Percentiles rank a stretch among this genome's conserved stretches.
These are phyloP conservation scores for Oryza coarctata DNA, from an alignment of 176 grass and related monocot species.

Conservation along the genomic window DNA sequence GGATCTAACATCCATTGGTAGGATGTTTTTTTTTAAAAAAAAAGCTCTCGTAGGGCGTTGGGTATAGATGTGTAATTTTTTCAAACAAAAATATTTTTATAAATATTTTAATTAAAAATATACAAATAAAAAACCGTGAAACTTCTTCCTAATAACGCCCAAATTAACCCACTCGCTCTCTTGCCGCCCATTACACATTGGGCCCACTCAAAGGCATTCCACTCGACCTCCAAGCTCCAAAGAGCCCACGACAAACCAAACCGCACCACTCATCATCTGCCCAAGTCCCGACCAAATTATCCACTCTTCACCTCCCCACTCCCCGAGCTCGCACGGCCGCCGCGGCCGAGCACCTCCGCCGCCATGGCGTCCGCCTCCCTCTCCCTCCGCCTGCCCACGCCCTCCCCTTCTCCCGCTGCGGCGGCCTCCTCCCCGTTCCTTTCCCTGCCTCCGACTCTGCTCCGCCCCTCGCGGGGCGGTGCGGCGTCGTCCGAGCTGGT, in stretches of 20 bases:
- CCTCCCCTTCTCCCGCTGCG: not conserved
- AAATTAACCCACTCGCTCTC: too few species aligned
- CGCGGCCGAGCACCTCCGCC: slow-evolving; percentile 30
- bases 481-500: slow-evolving; percentile 26
- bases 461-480: slow-evolving; percentile 23
- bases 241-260: slow-evolving; percentile 24
- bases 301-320: slow-evolving; percentile 23
- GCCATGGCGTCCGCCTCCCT: slow-evolving; percentile 46
- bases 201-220: too few species aligned
- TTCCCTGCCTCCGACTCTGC: not conserved
- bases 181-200: too few species aligned
- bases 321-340: slow-evolving; percentile 24
- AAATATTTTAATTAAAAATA: too few species aligned
- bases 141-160: too few species aligned
- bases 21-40: too few species aligned
- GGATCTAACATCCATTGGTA: too few species aligned
- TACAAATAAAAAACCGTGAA: too few species aligned
- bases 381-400: slow-evolving; percentile 33
- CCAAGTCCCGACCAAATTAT: slow-evolving; percentile 42
- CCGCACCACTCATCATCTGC: not conserved
- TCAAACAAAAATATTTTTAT: too few species aligned
- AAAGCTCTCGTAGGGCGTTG: too few species aligned
- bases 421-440: slow-evolving; percentile 2
- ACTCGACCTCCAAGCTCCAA: too few species aligned
- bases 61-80: too few species aligned